Base-by-base conservation (phyloP, 2,329 filamentous ascomycete species). In the Colletotrichum tamarilloi region DNA sequence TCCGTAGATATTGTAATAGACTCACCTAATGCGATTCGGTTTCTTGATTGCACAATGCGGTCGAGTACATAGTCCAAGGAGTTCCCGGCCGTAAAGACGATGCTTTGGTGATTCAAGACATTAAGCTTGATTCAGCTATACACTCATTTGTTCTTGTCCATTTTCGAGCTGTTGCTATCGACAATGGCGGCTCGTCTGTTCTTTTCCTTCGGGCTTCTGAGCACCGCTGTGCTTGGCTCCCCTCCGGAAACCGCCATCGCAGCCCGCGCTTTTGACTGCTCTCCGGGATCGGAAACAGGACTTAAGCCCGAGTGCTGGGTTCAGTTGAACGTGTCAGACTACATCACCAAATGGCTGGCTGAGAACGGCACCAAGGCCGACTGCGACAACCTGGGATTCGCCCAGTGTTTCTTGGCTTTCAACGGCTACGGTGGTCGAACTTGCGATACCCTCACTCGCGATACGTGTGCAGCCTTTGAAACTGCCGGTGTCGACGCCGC, bases 401-500 rank as follows among this genome's bases (percentile, higher is more conserved):
- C 78, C 3, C 77, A 79, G 65, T 78, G 77, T 49, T 79, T 67
- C 59, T 67, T 79, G 32, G 76, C 76, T 42, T 79, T 76, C 69
- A 78, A 79, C 53, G 77, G 78, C 9, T 77, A 75, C 52, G 76
- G 76, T 6, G 76, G 76, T 6, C 73, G 77, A 35, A 79, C 78
- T 12, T 79, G 78, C 68, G 72, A 79, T 42, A 60, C 77, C 7
- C 75, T 79, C 35, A 78, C 75, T 22, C 76, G 76, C 5, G 74
- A 74, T n/a, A 79, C 77, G 1, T 79, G 77, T 52, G 73, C 76
- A 2, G 73, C 77, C 1, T 70, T 69, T n/a, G 67, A 69, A 38
- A 69, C 67, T 6, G 71, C 71, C 7, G 75, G 75, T 14, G 72
- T 74, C 5, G 72, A 70, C 16, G 75, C 38, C 22, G 53, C 71